These are phyloP conservation scores for Haplographium delicatum DNA, from an alignment of 495 filamentous ascomycete species.

Conservation along the genomic window DNA sequence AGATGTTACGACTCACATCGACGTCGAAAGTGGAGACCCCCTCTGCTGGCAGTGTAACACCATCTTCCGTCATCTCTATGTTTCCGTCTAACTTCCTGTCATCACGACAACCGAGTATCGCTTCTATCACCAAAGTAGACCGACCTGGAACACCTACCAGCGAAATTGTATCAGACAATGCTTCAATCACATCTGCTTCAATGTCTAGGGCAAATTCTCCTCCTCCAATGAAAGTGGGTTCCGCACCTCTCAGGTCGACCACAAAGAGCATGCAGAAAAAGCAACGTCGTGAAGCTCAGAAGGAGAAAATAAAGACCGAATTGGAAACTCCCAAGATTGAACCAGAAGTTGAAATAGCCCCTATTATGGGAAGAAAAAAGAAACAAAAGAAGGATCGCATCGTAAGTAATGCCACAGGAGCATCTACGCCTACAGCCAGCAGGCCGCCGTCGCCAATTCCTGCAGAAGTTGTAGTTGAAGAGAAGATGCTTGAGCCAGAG, in stretches of 20 bases:
- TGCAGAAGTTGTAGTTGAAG: slow-evolving; percentile 10
- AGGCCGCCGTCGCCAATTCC: slow-evolving; percentile 23
- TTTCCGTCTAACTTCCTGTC: slow-evolving; percentile 38
- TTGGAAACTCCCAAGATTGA: slow-evolving; percentile 53
- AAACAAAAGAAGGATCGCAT: slow-evolving; percentile 75
- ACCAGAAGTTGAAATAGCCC: slow-evolving; percentile 60
- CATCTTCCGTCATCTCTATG: slow-evolving; percentile 31
- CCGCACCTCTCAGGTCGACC: slow-evolving; percentile 69
- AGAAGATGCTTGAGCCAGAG: slow-evolving; percentile 5
- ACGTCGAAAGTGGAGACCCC: slow-evolving; percentile 66
- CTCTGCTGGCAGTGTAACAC: slow-evolving; percentile 35
- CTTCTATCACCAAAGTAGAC: slow-evolving; percentile 41
- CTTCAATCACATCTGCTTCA: slow-evolving; percentile 69
- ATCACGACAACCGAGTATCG: slow-evolving; percentile 54
- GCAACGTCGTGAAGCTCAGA: slow-evolving; percentile 66
- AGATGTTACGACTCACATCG: slow-evolving; percentile 64
- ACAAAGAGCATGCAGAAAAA: slow-evolving; percentile 91
- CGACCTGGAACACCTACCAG: slow-evolving; percentile 73
- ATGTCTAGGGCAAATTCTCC: slow-evolving; percentile 83
- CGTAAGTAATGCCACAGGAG: slow-evolving; percentile 33
- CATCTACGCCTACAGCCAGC: slow-evolving; percentile 37
- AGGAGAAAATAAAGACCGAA: slow-evolving; percentile 50
- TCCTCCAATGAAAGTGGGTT: slow-evolving; percentile 64
- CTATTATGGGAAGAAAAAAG: slow-evolving; percentile 83
- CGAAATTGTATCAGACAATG: slow-evolving; percentile 72